Base-by-base conservation (phyloP, 2,329 filamentous ascomycete genomes). In the Pezicula radicicola region DNA sequence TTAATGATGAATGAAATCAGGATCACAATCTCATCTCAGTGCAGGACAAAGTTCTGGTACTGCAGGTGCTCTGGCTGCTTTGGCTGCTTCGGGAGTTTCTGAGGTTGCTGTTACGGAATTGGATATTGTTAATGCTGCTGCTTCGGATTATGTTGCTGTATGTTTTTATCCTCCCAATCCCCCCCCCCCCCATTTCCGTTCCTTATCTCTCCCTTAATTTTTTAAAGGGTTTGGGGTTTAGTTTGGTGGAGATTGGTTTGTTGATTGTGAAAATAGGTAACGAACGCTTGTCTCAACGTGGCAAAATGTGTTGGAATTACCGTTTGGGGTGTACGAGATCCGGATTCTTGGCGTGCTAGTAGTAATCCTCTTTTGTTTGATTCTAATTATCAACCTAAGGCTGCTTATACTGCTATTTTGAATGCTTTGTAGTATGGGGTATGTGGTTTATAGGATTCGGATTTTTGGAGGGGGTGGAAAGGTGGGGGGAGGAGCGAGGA, bases 61-160 rank as follows among this genome's bases (percentile, higher is more conserved):
- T 21, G 47, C 42, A 27, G 55, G 48, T 21, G 60, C 60, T 21
- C 35, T 62, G 6, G 44, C 48, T 16, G 52, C 53, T 0, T 69
- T 53, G 69, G 75, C 52, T 81, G 80, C 68, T 1, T 68, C 72
- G 0, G 74, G 79, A 1, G 74, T 75, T 4, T 67, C 80, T 3
- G 81, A 85, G 55, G 76, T 84, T 5, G 79, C 80, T 7, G 73
- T 83, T 63, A 84, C 81, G 1, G 81, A 85, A 68, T 69, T 85
- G 16, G 82, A 85, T 63, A 81, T 85, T 73, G 53, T 62, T 63
- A 2, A 63, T 60, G 21, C 59, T 3, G 51, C 33, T 13, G 37
- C 53, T 36, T 52, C 28, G 27, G 55, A 58, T 35, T 57, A 57
- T 44, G 49, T 57, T 13, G 48, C 50, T 43, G 80, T 25, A 77